phyloP scores from a whole-genome alignment of 2,329 filamentous ascomycete species.

The Parafenestella ontariensis region DNA sequence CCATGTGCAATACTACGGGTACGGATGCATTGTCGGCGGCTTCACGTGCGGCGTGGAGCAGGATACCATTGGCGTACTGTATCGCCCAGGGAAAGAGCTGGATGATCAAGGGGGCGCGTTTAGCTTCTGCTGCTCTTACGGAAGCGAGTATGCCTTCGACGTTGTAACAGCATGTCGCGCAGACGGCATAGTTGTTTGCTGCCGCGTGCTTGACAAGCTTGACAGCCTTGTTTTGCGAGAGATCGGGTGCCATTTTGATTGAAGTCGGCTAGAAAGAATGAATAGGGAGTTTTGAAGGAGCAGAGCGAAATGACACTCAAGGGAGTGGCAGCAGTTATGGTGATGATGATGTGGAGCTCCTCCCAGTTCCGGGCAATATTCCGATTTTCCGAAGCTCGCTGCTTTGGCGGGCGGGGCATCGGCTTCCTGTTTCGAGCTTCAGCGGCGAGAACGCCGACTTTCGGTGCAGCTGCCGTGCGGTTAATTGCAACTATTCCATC shows the following conservation, averaged over 20 bases:
- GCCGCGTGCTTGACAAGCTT: conserved; percentile 64
- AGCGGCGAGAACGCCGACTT: conserved; percentile 25
- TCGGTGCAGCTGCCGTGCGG: conserved; percentile 27
- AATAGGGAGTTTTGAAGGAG: neutral
- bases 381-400: conserved; percentile 22
- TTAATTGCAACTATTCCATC: neutral
- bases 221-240: conserved; percentile 52
- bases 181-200: conserved; percentile 64
- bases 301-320: neutral
- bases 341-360: conserved; percentile 9
- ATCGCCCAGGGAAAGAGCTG: conserved; percentile 79
- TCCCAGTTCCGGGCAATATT: conserved; percentile 18
- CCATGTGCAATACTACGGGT: conserved; percentile 69
- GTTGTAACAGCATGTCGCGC: conserved; percentile 71
- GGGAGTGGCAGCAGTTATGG: neutral
- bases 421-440: conserved; percentile 9
- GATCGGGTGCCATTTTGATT: conserved; percentile 58
- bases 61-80: conserved; percentile 64
- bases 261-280: neutral
- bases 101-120: conserved; percentile 72
- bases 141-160: conserved; percentile 74
- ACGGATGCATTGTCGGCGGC: conserved; percentile 54
- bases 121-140: conserved; percentile 72
- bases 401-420: conserved; percentile 7
- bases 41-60: conserved; percentile 56